A percentile compares a stretch with the other conserved stretches of the same genome.
These are phyloP conservation scores for Saccharomycopsis malanga DNA, from an alignment of 805 yeast species.

Conservation along the genomic window DNA sequence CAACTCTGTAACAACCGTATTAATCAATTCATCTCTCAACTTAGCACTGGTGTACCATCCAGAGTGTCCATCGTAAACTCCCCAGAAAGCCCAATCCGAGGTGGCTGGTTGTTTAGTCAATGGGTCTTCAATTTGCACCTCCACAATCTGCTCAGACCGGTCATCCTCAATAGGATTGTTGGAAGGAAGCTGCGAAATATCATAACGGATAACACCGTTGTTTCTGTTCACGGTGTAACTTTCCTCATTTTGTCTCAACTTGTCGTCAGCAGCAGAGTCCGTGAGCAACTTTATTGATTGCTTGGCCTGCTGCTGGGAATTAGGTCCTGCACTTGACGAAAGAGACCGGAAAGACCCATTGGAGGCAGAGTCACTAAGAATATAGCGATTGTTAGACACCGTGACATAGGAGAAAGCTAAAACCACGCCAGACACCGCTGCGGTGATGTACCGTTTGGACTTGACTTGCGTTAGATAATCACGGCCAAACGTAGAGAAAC, in stretches of 20 bases:
- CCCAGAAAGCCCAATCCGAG: constrained; percentile 88
- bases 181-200: constrained; percentile 81
- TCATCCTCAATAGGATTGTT: constrained; percentile 95
- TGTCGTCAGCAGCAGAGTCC: constrained; percentile 64
- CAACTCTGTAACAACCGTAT: constrained; percentile 69
- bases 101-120: constrained; percentile 37
- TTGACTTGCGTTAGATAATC: too few species aligned
- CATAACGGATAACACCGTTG: constrained; percentile 83
- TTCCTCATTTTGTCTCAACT: constrained; percentile 69
- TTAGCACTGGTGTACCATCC: constrained; percentile 93
- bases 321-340: constrained; percentile 22
- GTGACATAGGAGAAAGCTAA: constrained; percentile 27
- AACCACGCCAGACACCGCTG: constrained; percentile 26
- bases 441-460: constrained; percentile 8
- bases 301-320: constrained; percentile 30
- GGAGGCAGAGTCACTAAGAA: constrained; percentile 24
- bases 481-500: too few species aligned
- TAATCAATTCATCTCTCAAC: constrained; percentile 70
- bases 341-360: background rate
- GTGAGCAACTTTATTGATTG: constrained; percentile 50
- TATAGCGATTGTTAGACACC: constrained; percentile 24
- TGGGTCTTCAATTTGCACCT: constrained; percentile 64
- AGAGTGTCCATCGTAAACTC: constrained; percentile 94
- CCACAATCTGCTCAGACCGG: constrained; percentile 73
- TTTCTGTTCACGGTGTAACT: constrained; percentile 75